phyloP scores from a whole-genome alignment of 345 rosid genomes.

The Eucalyptus tenuipes region DNA sequence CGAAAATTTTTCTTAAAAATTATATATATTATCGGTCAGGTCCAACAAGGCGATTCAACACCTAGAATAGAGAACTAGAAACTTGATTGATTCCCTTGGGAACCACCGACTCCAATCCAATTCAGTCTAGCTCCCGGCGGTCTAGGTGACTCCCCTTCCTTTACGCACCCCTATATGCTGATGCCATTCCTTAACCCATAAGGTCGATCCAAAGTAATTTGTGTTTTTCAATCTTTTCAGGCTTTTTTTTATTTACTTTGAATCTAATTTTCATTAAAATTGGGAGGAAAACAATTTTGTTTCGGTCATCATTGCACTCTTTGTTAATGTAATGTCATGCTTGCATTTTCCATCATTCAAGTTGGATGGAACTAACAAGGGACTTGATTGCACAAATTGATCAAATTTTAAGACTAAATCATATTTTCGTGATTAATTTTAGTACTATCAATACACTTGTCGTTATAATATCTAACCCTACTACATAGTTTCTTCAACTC shows the following conservation, averaged over 20 bases:
- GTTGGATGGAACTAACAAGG: neutral
- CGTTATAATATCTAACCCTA: neutral
- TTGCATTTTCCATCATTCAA: neutral
- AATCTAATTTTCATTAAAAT: neutral
- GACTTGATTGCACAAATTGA: neutral
- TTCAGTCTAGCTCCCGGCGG: rapidly evolving
- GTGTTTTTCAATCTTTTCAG: too few species aligned
- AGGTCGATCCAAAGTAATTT: neutral
- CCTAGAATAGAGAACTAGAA: too few species aligned
- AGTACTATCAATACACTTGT: neutral
- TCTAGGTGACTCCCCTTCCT: too few species aligned
- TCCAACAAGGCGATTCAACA: too few species aligned
- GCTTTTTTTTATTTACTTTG: neutral
- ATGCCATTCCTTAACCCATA: neutral
- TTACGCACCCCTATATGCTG: too few species aligned
- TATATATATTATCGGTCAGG: rapidly evolving
- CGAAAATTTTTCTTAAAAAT: too few species aligned
- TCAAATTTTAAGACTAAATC: neutral
- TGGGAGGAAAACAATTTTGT: neutral
- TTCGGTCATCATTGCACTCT: neutral
- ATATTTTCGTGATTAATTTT: too few species aligned
- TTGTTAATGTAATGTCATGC: neutral
- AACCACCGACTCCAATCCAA: rapidly evolving
- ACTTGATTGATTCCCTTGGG: rapidly evolving
- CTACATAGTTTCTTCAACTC: neutral